Base-by-base conservation (phyloP, 1,139 yeast genomes). In the Wickerhamomyces sp. region DNA sequence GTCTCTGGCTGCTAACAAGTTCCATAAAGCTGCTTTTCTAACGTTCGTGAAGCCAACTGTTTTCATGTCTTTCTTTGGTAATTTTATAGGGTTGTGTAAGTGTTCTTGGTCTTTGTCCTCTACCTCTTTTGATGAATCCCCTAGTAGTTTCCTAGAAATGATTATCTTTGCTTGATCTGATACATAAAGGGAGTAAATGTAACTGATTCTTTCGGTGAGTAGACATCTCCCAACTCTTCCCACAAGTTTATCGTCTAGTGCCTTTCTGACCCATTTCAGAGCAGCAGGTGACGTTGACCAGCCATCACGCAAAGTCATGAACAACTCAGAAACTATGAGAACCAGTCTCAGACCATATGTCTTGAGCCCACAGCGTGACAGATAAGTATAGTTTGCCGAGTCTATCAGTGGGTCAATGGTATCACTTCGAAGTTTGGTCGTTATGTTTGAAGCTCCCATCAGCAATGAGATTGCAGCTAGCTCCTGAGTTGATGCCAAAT, bases 401-500 rank as follows among this genome's bases (percentile, higher is more conserved):
- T 52, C 81, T 64, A 64, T 71, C 61, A 68, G 66, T 62, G 57
- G 84, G 65, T 79, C 82, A 27, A 80, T 74, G 35, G 79, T 80
- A 50, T 79, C 79, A 58, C 79, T 84, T 50, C 80, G 73, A 53
- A 80, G 75, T 49, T 78, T 80, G 8, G 81, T 69, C 11, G 84
- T 69, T 13, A 85, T 78, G 46, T 83, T 75, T 13, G 81, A 79
- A 0, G 89, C 86, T 2, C 81, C 79, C 67, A 93, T 72, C 9
- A 91, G 65, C 39, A 84, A 69, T 1, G 95, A 82, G 1, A 84
- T 73, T 1, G 90, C 84, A 53, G 89, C 83, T 85, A 88, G 85
- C 65, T 93, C 98, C 51, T 91, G 93, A 10, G 87, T 74, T 0
- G 95, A 82, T 0, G 97, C 96, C 46, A 86, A 75, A 57, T 88